phyloP scores from a whole-genome alignment of 139 green algal species.

The Volvox africanus region DNA sequence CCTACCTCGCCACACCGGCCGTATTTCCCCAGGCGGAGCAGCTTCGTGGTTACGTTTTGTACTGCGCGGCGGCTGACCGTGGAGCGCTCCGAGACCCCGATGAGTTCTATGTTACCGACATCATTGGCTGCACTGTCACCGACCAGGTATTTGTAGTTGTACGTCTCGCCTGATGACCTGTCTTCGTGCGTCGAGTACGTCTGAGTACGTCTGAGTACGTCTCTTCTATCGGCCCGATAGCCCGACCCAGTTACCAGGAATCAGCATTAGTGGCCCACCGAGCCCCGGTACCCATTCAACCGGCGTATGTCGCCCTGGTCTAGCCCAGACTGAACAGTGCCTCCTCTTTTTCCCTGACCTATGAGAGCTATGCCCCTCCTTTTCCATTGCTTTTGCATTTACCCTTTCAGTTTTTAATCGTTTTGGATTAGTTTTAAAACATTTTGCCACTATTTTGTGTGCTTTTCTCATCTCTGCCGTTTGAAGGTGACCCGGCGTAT shows the following conservation, averaged over 20 bases:
- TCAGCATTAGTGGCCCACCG: too few relatives aligned
- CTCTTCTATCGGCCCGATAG: too few relatives aligned
- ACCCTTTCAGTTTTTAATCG: too few relatives aligned
- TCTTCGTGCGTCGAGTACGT: too few relatives aligned
- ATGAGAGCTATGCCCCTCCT: background rate
- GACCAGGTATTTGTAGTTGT: constrained; percentile 16
- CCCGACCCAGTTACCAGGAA: too few relatives aligned
- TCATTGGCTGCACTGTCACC: constrained; percentile 48
- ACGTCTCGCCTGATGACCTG: background rate
- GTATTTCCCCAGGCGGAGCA: constrained; percentile 45
- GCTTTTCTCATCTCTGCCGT: background rate
- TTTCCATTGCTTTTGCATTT: too few relatives aligned
- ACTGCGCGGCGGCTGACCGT: background rate
- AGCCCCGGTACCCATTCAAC: too few relatives aligned
- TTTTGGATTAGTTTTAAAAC: too few relatives aligned
- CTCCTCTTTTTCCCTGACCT: background rate
- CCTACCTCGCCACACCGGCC: too few relatives aligned
- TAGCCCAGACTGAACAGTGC: background rate
- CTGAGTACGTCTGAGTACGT: too few relatives aligned
- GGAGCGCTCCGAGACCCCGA: constrained; percentile 49
- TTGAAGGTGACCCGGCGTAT: constrained; percentile 17
- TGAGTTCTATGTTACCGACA: constrained; percentile 63
- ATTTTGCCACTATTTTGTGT: background rate
- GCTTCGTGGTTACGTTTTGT: constrained; percentile 32
- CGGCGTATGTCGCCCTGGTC: too few relatives aligned